phyloP scores from a whole-genome alignment of 495 filamentous ascomycete species.

The Eremomyces bilateralis region DNA sequence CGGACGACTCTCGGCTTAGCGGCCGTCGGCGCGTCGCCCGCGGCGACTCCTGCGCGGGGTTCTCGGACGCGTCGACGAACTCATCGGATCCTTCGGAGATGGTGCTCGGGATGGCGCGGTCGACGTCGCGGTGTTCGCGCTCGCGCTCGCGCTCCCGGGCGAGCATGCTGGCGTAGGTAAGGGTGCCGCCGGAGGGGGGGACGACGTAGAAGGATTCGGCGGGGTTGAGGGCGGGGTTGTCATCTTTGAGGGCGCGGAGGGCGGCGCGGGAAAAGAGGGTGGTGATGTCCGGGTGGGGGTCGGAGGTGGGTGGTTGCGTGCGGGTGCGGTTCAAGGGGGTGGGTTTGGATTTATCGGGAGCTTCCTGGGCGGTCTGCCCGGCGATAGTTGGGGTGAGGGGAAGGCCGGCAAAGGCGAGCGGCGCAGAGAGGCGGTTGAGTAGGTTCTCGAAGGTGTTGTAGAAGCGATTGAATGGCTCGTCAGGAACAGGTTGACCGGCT shows the following conservation, averaged over 20 bases:
- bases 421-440: slow-evolving; percentile 65
- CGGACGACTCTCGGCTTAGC: background rate
- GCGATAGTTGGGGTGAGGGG: slow-evolving; percentile 38
- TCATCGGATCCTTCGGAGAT: slow-evolving; percentile 17
- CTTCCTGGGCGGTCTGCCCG: slow-evolving; percentile 3
- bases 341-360: background rate
- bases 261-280: slow-evolving; percentile 63
- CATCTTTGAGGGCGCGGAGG: slow-evolving; percentile 42
- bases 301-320: slow-evolving; percentile 3
- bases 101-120: background rate
- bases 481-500: slow-evolving; percentile 26
- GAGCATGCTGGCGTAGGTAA: slow-evolving; percentile 74
- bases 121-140: background rate
- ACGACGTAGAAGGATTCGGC: slow-evolving; percentile 88
- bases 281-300: slow-evolving; percentile 47
- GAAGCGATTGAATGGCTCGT: slow-evolving; percentile 72
- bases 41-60: slow-evolving; percentile 25
- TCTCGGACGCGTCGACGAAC: slow-evolving; percentile 75
- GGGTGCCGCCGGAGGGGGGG: slow-evolving; percentile 67
- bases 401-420: slow-evolving; percentile 77
- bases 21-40: slow-evolving; percentile 8
- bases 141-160: slow-evolving; percentile 32
- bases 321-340: background rate
- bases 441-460: slow-evolving; percentile 73
- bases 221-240: slow-evolving; percentile 22